Base-by-base conservation (phyloP, 352 stramenopile genomes). In the Phytophthora palmivora region DNA sequence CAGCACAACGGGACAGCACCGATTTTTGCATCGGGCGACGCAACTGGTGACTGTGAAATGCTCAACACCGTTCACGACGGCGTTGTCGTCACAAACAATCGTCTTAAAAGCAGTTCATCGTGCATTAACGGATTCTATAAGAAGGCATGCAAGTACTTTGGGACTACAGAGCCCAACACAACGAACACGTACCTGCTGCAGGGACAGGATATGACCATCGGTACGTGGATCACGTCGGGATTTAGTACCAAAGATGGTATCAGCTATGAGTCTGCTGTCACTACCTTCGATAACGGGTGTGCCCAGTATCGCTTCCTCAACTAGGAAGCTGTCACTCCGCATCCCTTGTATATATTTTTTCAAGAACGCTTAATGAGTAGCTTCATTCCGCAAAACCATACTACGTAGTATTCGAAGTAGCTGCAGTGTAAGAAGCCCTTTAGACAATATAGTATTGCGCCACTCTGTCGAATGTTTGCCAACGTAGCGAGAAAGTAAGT, bases 61-160 rank as follows among this genome's bases (percentile, higher is more conserved):
- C 49, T 90, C 19, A 44, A 72, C 52, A 82, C 68, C 2, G 76
- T 88, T 7, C 80, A 78, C 4, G 76, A 90, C 38, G 80, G 80
- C 30, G 57, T 90, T 26, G 72, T 86, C 15, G 72, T 85, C 58
- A 80, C 81, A 6, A 88, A 88, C 74, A 89, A 89, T 66, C 80
- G 76, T 21, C 63, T 89, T 24, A 86, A 84, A 64, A 49, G 50
- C 53, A 70, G 57, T 28, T 67, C 67, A 0, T 67, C 65, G 14
- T 88, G 80, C 74, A 89, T 89, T 53, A 75, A 88, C 54, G 50
- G 33, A 18, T 88, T 88, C 61, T 88, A 89, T 67, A 68, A 80
- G 50, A 79, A 81, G 65, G 65, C 80, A 0, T 89, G 80, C 58
- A 55, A 72, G 52, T 84, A 75, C 69, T 87, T 85, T 50, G 60